phyloP scores from a whole-genome alignment of 108 stramenopile genomes.

The Skeletonema potamos region DNA sequence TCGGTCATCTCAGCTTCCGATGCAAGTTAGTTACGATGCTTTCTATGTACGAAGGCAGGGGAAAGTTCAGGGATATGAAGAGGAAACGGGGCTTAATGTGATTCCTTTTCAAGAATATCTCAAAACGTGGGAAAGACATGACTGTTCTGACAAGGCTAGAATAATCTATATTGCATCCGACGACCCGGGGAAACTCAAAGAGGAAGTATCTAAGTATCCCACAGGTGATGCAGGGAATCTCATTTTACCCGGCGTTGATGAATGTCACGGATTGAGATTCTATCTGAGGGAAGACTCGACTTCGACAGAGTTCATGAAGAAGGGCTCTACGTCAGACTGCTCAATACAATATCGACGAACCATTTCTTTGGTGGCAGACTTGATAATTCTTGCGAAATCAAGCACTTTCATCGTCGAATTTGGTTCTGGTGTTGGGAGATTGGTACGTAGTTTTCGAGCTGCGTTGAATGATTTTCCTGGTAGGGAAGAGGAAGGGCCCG shows the following conservation, averaged over 20 bases:
- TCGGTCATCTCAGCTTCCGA: not conserved
- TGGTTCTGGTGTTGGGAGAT: conserved; percentile 3
- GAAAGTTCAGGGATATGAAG: not conserved
- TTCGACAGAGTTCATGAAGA: not conserved
- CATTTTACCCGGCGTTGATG: not conserved
- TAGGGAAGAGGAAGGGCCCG: conserved; percentile 1
- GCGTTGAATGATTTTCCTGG: not conserved
- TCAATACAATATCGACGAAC: conserved; percentile 1
- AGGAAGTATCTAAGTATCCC: conserved; percentile 8
- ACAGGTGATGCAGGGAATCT: not conserved
- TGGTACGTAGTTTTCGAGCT: conserved; percentile 9
- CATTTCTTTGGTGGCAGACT: conserved; percentile 6
- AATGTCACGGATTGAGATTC: conserved; percentile 8
- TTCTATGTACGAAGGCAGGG: not conserved
- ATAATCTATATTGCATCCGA: conserved; percentile 12
- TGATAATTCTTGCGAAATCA: conserved; percentile 5
- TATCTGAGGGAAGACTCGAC: not conserved
- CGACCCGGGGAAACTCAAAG: not conserved
- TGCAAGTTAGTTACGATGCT: not conserved
- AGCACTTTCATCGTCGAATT: conserved; percentile 1
- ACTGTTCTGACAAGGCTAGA: conserved; percentile 1
- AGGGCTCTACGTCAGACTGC: not conserved
- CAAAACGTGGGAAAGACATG: not conserved
- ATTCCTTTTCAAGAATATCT: conserved; percentile 17
- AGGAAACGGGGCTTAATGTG: not conserved